Conservation (phyloP, 495 filamentous ascomycete species). For the Polyplosphaeria fusca region DNA sequence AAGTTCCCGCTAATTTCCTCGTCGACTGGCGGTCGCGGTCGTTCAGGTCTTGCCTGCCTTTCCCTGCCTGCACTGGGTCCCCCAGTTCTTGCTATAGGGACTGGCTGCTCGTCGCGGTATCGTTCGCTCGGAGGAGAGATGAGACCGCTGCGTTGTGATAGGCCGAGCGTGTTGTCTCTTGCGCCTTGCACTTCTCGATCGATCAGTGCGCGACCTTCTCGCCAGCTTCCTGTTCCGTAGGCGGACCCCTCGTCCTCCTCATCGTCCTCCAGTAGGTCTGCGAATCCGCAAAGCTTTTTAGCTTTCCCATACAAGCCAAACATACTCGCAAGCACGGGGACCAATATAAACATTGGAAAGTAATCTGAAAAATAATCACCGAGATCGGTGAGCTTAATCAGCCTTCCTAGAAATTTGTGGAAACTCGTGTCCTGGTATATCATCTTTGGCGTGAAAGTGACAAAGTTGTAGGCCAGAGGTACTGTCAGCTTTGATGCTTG, state of each 20-base stretch:
- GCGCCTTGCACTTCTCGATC: constrained; percentile 76
- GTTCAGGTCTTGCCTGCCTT: constrained; percentile 8
- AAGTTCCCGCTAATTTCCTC: constrained; percentile 67
- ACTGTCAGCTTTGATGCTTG: constrained; percentile 88
- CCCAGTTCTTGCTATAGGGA: background rate
- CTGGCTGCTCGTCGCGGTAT: constrained; percentile 20
- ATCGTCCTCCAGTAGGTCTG: constrained; percentile 58
- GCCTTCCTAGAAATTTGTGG: constrained; percentile 77
- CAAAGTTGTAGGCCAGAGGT: constrained; percentile 90
- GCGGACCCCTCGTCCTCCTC: constrained; percentile 66
- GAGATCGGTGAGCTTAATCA: constrained; percentile 80
- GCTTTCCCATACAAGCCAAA: constrained; percentile 84
- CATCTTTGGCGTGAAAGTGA: constrained; percentile 71
- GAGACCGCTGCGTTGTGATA: constrained; percentile 27
- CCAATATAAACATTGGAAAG: constrained; percentile 80
- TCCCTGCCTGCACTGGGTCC: background rate
- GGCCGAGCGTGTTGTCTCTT: constrained; percentile 42
- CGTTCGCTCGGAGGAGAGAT: constrained; percentile 23
- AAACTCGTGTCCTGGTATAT: constrained; percentile 73
- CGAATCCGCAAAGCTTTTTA: constrained; percentile 75
- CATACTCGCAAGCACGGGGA: constrained; percentile 76
- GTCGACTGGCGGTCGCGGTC: constrained; percentile 31
- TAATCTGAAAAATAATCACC: constrained; percentile 81
- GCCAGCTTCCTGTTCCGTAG: constrained; percentile 80
- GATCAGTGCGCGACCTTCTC: constrained; percentile 90